Percentiles rank a stretch among this genome's conserved stretches.
phyloP scores from a whole-genome alignment of 345 rosid species.

The Camelina sativa region DNA sequence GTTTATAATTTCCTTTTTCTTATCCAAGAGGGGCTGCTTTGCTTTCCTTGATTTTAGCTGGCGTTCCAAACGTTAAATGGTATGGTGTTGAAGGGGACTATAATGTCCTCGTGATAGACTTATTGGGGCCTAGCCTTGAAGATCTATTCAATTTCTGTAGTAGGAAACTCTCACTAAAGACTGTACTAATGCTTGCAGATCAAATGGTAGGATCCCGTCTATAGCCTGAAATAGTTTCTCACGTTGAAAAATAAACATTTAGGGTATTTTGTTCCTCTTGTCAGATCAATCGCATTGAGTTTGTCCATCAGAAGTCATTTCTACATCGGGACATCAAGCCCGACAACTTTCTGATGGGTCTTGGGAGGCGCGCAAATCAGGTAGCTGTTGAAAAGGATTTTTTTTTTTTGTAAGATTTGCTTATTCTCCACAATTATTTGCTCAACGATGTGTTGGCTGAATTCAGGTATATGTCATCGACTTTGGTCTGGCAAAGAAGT shows the following conservation, averaged over 20 bases:
- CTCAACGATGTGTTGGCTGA: constrained; percentile 18
- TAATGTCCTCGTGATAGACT: constrained; percentile 84
- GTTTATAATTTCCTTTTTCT: constrained; percentile 28
- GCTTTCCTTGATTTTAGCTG: constrained; percentile 57
- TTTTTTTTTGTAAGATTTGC: not conserved
- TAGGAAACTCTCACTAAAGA: constrained; percentile 83
- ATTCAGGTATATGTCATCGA: constrained; percentile 81
- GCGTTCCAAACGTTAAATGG: constrained; percentile 84
- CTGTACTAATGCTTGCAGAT: constrained; percentile 94
- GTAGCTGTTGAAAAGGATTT: constrained; percentile 41
- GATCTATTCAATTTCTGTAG: constrained; percentile 89
- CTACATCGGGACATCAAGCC: constrained; percentile 93
- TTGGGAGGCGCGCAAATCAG: constrained; percentile 88
- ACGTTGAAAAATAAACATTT: constrained; percentile 12
- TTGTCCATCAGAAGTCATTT: constrained; percentile 85
- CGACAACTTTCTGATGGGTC: constrained; percentile 93
- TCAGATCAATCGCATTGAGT: constrained; percentile 88
- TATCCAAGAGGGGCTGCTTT: constrained; percentile 32
- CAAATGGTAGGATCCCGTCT: constrained; percentile 69
- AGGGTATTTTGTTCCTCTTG: constrained; percentile 24
- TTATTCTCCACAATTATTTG: constrained; percentile 20
- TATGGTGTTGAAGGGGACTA: constrained; percentile 88
- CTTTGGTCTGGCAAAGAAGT: constrained; percentile 93
- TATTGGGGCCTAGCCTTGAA: constrained; percentile 93
- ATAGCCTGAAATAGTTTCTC: constrained; percentile 9